Evolutionary conservation across 805 yeast genomes (phyloP).

Genomic region (Starmera amethionina): DNA sequence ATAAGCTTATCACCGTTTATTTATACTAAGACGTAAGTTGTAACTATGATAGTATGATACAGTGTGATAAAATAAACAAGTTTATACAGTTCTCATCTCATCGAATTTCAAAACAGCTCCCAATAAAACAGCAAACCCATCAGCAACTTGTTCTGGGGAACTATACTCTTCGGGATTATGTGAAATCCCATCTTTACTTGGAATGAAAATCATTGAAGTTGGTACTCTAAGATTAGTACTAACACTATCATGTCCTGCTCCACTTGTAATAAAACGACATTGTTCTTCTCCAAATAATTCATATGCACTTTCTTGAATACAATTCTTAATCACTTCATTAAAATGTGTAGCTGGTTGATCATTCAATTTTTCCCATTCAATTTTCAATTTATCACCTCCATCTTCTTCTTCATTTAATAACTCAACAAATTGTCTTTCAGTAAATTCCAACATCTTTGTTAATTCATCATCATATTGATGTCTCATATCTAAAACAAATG

Average conservation of each 20-base stretch:
- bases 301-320: constrained; percentile 43
- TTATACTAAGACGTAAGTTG: too few species aligned
- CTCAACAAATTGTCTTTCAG: constrained; percentile 25
- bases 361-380: constrained; percentile 33
- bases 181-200: constrained; percentile 54
- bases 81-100: too few species aligned
- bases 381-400: constrained; percentile 22
- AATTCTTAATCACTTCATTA: constrained; percentile 37
- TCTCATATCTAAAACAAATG: constrained; percentile 50
- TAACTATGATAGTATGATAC: too few species aligned
- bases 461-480: constrained; percentile 38
- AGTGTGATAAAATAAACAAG: too few species aligned
- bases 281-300: constrained; percentile 36
- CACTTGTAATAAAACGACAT: constrained; percentile 41
- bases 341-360: constrained; percentile 50
- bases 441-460: constrained; percentile 26
- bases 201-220: constrained; percentile 67
- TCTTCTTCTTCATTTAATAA: constrained; percentile 21
- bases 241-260: constrained; percentile 72
- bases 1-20: too few species aligned
- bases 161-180: constrained; percentile 62
- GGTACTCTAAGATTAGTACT: constrained; percentile 46
- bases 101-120: constrained; percentile 38
- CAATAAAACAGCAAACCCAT: constrained; percentile 48
- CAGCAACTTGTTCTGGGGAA: constrained; percentile 51